These are phyloP conservation scores for Phytophthora europaea DNA, from an alignment of 352 stramenopile species.

Conservation along the genomic window DNA sequence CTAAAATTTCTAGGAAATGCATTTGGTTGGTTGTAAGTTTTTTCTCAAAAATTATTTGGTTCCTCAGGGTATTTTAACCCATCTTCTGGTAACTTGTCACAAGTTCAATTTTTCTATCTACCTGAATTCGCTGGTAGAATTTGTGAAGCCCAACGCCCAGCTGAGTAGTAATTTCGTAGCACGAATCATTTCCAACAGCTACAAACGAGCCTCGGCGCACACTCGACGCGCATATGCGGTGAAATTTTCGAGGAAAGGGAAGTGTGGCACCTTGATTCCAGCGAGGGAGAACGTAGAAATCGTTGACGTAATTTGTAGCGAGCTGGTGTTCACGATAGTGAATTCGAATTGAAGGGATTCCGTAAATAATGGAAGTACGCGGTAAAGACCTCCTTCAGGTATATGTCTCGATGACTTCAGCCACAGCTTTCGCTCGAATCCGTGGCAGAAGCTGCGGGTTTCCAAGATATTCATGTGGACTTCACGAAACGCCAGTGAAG, in stretches of 20 bases:
- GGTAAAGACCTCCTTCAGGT: background rate
- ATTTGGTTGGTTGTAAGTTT: too few species aligned
- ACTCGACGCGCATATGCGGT: background rate
- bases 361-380: background rate
- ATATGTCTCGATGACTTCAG: background rate
- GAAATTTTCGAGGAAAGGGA: background rate
- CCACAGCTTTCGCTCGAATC: constrained; percentile 46
- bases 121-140: background rate
- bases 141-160: background rate
- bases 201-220: background rate
- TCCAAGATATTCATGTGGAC: constrained; percentile 47
- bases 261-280: background rate
- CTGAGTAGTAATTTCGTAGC: background rate
- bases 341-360: background rate
- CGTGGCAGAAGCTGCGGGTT: constrained; percentile 32
- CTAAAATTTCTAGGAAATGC: too few species aligned
- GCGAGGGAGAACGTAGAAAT: background rate
- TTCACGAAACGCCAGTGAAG: constrained; percentile 36
- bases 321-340: background rate
- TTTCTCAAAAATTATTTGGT: background rate
- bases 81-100: too few species aligned
- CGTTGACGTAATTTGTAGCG: background rate
- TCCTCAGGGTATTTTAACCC: background rate
- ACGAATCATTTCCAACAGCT: background rate
- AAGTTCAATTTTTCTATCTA: background rate